Evolutionary conservation across 176 grass and related monocot species (phyloP), one percentile per base, ranked within the genome.

Genomic region (Tillandsia leiboldiana): DNA sequence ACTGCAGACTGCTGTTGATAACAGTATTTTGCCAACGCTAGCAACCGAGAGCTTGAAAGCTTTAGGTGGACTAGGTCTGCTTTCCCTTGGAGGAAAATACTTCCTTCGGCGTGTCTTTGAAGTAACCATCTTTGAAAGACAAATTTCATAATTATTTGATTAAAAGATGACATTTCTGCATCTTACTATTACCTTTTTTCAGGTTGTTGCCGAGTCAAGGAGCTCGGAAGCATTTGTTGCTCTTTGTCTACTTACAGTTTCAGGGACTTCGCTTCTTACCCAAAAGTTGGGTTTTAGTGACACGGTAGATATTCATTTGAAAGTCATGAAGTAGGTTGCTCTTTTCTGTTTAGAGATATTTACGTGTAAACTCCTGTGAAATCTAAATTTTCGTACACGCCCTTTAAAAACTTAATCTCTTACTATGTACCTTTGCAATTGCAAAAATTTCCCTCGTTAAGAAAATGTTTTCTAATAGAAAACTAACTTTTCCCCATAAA

Each of bases 151-250:
- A 51, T 47, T 27, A 28, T 12, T 69, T 12, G n/a, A 77, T 57
- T 61, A 20, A 27, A 26, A 13, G 11, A 13, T 48, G 47, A 14
- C 5, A 68, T n/a, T 29, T 1, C 13, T 26, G 17, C n/a, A 64
- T 18, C 26, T 8, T 26, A 11, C 27, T 49, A 61, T 63, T 26
- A 52, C 69, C 9, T 75, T 81, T 17, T 23, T 74, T 49, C 82
- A 99, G 94, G 83, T 99, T 80, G 94, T 99, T 73, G 89, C 89
- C 56, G 94, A 99, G 72, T 99, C 94, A 9, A 90, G 94, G 69
- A 99, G 94, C 69, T 93, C 94, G 75, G 94, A 99, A 78, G 94
- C 94, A 81, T 99, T 99, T 85, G 89, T 99, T 79, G 94, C 94
- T 1, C 89, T 99, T 28, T 99, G 94, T 70, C 79, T 99, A 68